These are phyloP conservation scores for Cryptococcus amylolentus DNA, from an alignment of 1,284 basidiomycete species.

Conservation along the genomic window DNA sequence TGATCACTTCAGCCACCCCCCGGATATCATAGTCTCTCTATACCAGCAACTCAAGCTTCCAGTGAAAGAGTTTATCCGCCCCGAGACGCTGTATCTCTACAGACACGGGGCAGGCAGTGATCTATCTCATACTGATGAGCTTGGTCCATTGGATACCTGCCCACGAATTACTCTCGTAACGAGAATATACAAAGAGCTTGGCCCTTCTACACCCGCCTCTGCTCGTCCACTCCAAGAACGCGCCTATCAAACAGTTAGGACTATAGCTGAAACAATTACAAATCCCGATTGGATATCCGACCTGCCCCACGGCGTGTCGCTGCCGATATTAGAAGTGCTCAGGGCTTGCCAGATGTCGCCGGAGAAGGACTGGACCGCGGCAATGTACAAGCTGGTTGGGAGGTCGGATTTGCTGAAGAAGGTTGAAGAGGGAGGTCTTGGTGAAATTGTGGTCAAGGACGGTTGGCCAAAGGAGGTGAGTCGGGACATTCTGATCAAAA, in stretches of 20 bases:
- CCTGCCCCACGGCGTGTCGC: conserved; percentile 65
- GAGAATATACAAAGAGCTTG: not conserved
- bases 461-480: conserved; percentile 19
- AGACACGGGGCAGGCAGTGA: too few species aligned
- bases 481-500: not conserved
- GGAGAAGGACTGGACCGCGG: conserved; percentile 64
- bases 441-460: conserved; percentile 6
- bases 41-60: conserved; percentile 41
- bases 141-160: not conserved
- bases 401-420: conserved; percentile 65
- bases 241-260: conserved; percentile 62
- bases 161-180: not conserved
- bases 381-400: conserved; percentile 70
- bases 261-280: conserved; percentile 58
- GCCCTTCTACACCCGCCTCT: not conserved
- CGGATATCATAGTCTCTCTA: conserved; percentile 49
- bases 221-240: conserved; percentile 6
- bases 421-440: not conserved
- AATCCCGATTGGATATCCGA: conserved; percentile 55
- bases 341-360: conserved; percentile 75
- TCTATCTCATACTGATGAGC: not conserved
- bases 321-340: conserved; percentile 77
- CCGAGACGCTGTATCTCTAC: too few species aligned
- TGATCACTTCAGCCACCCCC: conserved; percentile 38
- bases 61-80: not conserved